Evolutionary conservation across 148 eudicot species (phyloP).

Genomic region (Persicaria maculosa): DNA sequence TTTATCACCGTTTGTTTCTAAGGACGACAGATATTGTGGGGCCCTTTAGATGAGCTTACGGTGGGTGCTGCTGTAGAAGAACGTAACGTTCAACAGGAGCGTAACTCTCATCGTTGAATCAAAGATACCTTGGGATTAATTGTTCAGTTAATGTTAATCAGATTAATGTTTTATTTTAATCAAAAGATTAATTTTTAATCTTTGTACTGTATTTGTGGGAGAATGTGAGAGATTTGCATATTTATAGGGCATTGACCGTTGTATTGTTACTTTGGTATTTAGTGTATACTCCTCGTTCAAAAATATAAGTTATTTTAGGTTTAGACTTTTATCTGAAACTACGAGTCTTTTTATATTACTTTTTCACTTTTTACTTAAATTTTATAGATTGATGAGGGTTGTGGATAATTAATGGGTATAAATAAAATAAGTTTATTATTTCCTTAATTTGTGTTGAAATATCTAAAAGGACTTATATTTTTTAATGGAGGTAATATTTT

Average conservation of each 20-base stretch:
- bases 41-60: background rate
- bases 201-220: constrained; percentile 10
- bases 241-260: constrained; percentile 12
- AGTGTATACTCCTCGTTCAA: too few relatives aligned
- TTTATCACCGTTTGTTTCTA: background rate
- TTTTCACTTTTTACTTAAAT: too few relatives aligned
- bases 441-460: too few relatives aligned
- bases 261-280: background rate
- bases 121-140: background rate
- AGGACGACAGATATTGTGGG: background rate
- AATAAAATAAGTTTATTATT: too few relatives aligned
- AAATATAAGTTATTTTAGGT: too few relatives aligned
- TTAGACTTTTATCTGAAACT: too few relatives aligned
- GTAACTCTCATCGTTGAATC: background rate
- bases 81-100: constrained; percentile 11
- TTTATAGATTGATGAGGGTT: too few relatives aligned
- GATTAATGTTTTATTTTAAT: background rate
- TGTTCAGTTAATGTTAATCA: background rate
- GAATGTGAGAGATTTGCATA: constrained; percentile 18
- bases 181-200: background rate
- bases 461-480: too few relatives aligned
- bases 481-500: too few relatives aligned
- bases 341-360: too few relatives aligned
- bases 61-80: constrained; percentile 9
- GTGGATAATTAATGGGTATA: too few relatives aligned